Evolutionary conservation across 345 rosid species (phyloP), one percentile per base, ranked within the genome.

Genomic region (Brassica carinata): DNA sequence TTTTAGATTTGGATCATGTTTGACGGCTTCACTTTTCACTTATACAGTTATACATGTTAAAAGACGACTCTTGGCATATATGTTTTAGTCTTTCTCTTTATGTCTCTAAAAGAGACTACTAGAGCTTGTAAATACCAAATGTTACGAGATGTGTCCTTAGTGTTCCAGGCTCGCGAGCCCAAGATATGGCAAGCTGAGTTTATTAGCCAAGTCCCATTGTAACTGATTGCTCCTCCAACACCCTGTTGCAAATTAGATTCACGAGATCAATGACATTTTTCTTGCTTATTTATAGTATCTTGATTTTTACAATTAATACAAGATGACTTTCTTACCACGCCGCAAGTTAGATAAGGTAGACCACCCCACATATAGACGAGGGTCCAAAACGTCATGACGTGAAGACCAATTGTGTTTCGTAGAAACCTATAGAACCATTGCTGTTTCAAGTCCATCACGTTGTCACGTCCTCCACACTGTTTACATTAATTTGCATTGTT

Each of bases 161-260:
- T 92, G 64, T 87, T 90, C 97, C 97, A 94, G 8, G 86, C 85
- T 57, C 87, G 92, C 11, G 83, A 87, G 64, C 98, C 98, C 96
- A 90, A 89, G 7, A 90, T 84, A 85, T 94, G 98, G 53, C 92
- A 90, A 29, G 89, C 97, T 19, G 97, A 94, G 77, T 90, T 94
- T 65, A 92, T 90, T 5, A 89, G 83, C 92, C 93, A 90, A 15
- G 96, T 92, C 69, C 89, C 81, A 78, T 92, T 96, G 76, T 85
- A 92, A 3, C 85, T 90, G 83, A 88, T 84, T 11, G 78, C 75
- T 34, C 63, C 78, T 83, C 96, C 89, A 71, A 89, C 90, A 6
- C 96, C 91, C 96, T 92, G 85, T 58, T 18, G 29, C 64, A 58
- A 58, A 19, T 18, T 57, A 57, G 62, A 7, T 8, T 57, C 11